phyloP scores from a whole-genome alignment of 352 stramenopile species.

The Phytopythium helicoides region DNA sequence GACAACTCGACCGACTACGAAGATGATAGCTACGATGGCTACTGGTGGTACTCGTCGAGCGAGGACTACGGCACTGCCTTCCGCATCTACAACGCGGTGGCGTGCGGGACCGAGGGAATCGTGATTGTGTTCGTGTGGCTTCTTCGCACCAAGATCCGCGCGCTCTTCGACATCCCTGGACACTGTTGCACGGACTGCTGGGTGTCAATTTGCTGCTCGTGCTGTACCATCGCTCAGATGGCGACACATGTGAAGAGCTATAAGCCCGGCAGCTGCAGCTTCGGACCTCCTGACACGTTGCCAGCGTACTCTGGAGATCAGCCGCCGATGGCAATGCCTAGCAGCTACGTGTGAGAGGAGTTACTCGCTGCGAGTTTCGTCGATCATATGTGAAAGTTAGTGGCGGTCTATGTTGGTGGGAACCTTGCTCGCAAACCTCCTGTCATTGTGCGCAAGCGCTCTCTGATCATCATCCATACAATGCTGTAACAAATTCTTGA shows the following conservation, averaged over 20 bases:
- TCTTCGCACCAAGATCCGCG: conserved; percentile 18
- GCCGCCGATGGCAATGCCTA: background rate
- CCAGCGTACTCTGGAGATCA: conserved; percentile 21
- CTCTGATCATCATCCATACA: no score
- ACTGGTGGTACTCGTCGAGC: background rate
- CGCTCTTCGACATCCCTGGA: conserved; percentile 31
- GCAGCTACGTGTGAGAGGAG: background rate
- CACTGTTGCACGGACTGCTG: conserved; percentile 1
- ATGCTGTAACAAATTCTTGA: no score
- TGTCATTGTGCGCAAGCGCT: no score
- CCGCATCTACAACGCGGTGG: no score
- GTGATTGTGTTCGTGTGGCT: conserved; percentile 13
- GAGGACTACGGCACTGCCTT: no score
- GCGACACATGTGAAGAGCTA: conserved; percentile 41
- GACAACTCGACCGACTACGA: conserved; percentile 1
- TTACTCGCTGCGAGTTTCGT: no score
- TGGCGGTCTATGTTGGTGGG: no score
- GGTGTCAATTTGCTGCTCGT: conserved; percentile 9
- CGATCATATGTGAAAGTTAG: no score
- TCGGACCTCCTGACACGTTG: conserved; percentile 30
- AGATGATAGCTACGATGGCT: no score
- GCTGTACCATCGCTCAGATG: conserved; percentile 39
- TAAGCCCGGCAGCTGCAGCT: conserved; percentile 28
- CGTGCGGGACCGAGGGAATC: background rate
- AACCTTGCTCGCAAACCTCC: no score